Evolutionary conservation across 768 basidiomycete genomes (phyloP), one percentile per base, ranked within the genome.

Genomic region (Cystobasidium onofrii): DNA sequence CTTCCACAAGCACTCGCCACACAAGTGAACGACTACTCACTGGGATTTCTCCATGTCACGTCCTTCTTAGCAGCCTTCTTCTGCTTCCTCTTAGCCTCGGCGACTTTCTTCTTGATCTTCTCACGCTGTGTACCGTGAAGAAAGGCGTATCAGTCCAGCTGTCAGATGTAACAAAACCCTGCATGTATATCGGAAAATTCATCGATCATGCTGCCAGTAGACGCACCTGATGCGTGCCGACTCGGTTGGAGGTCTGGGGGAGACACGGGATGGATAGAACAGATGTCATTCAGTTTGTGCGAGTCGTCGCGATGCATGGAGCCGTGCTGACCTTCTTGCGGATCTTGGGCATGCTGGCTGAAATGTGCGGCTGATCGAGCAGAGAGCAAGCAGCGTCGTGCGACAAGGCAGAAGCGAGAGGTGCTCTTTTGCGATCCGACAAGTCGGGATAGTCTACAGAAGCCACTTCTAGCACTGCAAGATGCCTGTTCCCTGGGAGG

Each of bases 1-100:
- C 46, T 50, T n/a, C 46, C 46, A 17, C 17, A 27, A 10, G 63
- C 15, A n/a, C 13, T 23, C n/a, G n/a, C 57, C 57, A 60, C 57
- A 50, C 4, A n/a, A 15, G 23, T 27, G 6, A 6, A 6, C 25
- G 33, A 18, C 44, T 41, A 33, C 60, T 36, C 15, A 83, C 83
- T 83, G 10, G 50, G 52, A 62, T 81, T 81, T 79, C 83, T 83
- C 83, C 83, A 84, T 44, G 82, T 83, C 1, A 80, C 78, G 76
- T 83, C 81, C 77, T 81, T 82, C 79, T 82, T 83, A 20, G 79
- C 77, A 7, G 77, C 75, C 78, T 80, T 81, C 75, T 79, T 81
- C 29, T 77, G 78, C 79, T 83, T 84, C 74, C 79, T 80, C 67
- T 80, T 78, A 18, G 79, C 77, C 75, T 83, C 83, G 0, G 81